Base-by-base conservation (phyloP, 306 rosid species). In the Myrica gale region DNA sequence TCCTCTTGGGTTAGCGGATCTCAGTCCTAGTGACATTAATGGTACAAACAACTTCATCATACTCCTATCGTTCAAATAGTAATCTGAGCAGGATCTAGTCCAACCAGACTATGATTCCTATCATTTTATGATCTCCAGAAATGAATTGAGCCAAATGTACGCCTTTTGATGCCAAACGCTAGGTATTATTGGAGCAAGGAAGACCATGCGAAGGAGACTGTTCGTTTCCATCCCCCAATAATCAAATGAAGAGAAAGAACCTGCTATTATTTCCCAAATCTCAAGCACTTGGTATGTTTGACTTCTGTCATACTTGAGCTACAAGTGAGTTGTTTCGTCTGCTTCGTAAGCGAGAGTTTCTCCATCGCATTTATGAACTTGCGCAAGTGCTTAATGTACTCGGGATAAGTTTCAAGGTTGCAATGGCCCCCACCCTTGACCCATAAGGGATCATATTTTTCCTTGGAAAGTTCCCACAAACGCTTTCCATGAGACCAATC, bases 391-490 rank as follows among this genome's bases (percentile, higher is more conserved):
- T 88, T 96, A 63, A 92, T 89, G 87, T 90, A 96, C 89, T 96
- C 99, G 0, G 99, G 99, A 84, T 58, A 96, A 5, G 93, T 89
- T 80, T 96, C 99, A 3, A 96, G 96, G 90, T 96, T 96, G 92
- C 99, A 96, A 69, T 96, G 99, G 15, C 99, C 98, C 7, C 99
- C 98, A 7, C 98, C 99, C 83, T 96, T 90, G 73, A 96, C 93
- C 99, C 99, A 96, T 81, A 96, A 83, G 1, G 99, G 99, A 42
- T 96, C 93, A 45, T 85, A 96, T 79, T 96, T 96, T 83, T 96
- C 97, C 85, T 92, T 96, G 11, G 99, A 76, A 20, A 96, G 98
- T 79, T 96, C 99, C 99, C 99, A 96, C 48, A 96, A 79, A 53
- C 97, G 85, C 89, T 96, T 96, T 47, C 99, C 99, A 56, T 96